These are phyloP conservation scores for Kazachstania taianensis DNA, from an alignment of 805 yeast genomes.

Conservation along the genomic window DNA sequence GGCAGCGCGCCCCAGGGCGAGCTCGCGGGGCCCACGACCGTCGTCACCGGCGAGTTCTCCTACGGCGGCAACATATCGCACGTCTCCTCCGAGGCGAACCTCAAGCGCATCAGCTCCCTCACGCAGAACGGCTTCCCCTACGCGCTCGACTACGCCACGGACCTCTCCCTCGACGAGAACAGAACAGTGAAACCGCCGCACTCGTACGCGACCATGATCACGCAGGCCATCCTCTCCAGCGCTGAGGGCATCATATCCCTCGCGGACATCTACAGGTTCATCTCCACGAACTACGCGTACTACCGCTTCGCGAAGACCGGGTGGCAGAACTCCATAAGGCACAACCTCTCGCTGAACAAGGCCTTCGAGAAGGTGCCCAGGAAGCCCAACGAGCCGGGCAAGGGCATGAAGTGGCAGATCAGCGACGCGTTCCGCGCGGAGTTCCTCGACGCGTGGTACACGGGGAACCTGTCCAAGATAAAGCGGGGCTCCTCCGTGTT, in stretches of 20 bases:
- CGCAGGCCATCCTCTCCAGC: conserved; percentile 88
- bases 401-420: conserved; percentile 99
- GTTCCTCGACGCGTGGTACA: conserved; percentile 67
- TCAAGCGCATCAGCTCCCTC: conserved; percentile 5
- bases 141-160: conserved; percentile 31
- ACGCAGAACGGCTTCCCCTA: conserved; percentile 18
- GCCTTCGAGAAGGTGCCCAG: conserved; percentile 97
- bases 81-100: conserved; percentile 6
- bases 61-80: conserved; percentile 2
- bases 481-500: conserved; percentile 77
- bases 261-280: conserved; percentile 89
- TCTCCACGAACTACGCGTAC: conserved; percentile 76
- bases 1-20: conserved; percentile 3
- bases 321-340: conserved; percentile 97
- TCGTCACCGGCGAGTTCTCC: conserved; percentile 4
- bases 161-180: conserved; percentile 80
- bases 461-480: conserved; percentile 62
- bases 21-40: conserved; percentile 6
- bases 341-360: conserved; percentile 85
- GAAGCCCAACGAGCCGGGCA: conserved; percentile 92
- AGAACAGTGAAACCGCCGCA: conserved; percentile 90
- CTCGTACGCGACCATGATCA: conserved; percentile 95
- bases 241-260: conserved; percentile 80
- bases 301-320: conserved; percentile 89
- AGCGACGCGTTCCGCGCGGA: conserved; percentile 77